These are phyloP conservation scores for Colletotrichum aenigma DNA, from an alignment of 2,329 filamentous ascomycete species.

Conservation along the genomic window DNA sequence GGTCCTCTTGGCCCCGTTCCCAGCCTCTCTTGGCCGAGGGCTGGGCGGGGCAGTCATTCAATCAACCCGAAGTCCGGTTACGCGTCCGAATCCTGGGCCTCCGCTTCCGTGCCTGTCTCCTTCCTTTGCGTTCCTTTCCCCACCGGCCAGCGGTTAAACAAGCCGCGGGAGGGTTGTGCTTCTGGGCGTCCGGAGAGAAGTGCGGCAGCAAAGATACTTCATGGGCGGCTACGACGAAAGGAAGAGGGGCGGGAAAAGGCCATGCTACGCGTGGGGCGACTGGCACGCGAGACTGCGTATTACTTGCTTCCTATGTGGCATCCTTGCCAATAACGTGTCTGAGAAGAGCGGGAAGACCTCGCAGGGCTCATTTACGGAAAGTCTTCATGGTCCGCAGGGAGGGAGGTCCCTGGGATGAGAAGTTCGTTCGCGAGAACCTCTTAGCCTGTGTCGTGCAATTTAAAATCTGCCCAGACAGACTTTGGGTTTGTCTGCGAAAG, in stretches of 20 bases:
- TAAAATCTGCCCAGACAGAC: not conserved
- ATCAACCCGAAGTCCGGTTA: not conserved
- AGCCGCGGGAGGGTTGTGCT: not conserved
- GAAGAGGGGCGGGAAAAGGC: not conserved
- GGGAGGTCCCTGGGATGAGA: not conserved
- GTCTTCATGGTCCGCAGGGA: not conserved
- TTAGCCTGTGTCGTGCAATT: not conserved
- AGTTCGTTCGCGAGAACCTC: not conserved
- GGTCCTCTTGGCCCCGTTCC: not conserved
- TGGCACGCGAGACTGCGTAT: not conserved
- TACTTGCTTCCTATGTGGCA: not conserved
- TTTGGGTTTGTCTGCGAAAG: not conserved
- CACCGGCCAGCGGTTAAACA: not conserved
- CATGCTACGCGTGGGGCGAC: not conserved
- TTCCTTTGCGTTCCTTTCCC: not conserved
- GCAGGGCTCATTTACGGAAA: not conserved
- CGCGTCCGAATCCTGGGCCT: not conserved
- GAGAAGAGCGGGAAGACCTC: not conserved
- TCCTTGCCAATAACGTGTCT: not conserved
- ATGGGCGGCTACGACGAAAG: not conserved
- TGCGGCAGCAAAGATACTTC: not conserved
- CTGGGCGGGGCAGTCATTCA: not conserved
- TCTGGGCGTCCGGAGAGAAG: not conserved
- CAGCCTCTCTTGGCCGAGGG: slow-evolving; percentile 1
- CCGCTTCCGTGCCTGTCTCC: not conserved